Evolutionary conservation across 116 monocot species (phyloP), one percentile per base, ranked within the genome.

Genomic region (Posidonia oceanica): DNA sequence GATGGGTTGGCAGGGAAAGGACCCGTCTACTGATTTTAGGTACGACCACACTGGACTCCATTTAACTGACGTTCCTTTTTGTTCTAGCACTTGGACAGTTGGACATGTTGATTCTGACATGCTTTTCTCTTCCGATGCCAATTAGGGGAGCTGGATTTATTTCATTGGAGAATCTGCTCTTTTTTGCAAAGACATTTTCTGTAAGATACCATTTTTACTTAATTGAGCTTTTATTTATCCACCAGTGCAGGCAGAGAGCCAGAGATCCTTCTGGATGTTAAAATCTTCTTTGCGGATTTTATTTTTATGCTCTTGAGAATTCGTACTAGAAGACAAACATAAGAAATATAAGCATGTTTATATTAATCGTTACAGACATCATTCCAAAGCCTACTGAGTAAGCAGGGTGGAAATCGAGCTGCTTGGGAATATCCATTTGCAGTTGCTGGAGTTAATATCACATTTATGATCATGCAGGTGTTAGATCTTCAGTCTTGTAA

Each of bases 401-500:
- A 95, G 79, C 81, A 78, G 77, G 85, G 81, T 72, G 95, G 95
- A 58, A 76, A 84, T 55, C 79, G 95, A 48, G 83, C 95, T 8
- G 38, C 77, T 61, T 91, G 91, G 95, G 95, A 95, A 61, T 95
- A 95, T 69, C 95, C 95, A 69, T 95, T 95, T 81, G 91, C 94
- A 77, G 84, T 94, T 41, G 94, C 94, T 79, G 94, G 94, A 71
- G 90, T 94, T 62, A 94, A 94, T 75, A 94, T 94, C 64, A 94
- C 94, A 22, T 94, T 94, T 78, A 94, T 94, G 94, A 80, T 94
- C 3, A 94, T 94, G 39, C 91, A 95, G 86, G 88, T 95, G 88
- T 84, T 95, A 64, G 91, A 91, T 76, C 88, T 95, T 57, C 88
- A 84, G 84, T 80, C 80, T 67, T 91, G 95, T 95, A 69, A 29